Evolutionary conservation across 371 early-diverging fungal genomes (phyloP), one percentile per base, ranked within the genome.

Genomic region (Lichtheimia hyalospora): DNA sequence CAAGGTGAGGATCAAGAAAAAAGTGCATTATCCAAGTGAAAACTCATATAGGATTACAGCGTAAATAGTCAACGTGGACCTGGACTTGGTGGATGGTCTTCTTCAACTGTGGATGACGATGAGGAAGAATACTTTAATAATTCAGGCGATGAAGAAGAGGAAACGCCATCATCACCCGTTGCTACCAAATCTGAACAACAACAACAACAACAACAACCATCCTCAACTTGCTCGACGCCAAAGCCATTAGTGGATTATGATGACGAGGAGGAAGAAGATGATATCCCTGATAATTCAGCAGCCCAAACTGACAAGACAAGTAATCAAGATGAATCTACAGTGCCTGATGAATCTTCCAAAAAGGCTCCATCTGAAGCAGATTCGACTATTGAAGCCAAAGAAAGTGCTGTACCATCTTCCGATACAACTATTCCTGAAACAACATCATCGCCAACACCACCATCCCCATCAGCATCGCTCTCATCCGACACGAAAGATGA

Each of bases 61-160:
- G 18, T 41, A 18, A 27, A 52, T 50, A 5, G 40, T 1, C 42
- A 21, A 43, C 49, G 43, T 39, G 39, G 42, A 52, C 40, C 52
- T 15, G 52, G 55, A 40, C 62, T 68, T 15, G 85, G 83, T 49
- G 89, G 83, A n/a, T 85, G 89, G 87, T 61, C 70, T 10, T 77
- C 83, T 12, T 68, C 77, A 5, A 78, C 80, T 13, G 70, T 87
- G 13, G 92, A 93, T 62, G 82, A 87, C 18, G 85, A 83, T 21
- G 95, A 96, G 60, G 95, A 95, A 53, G 91, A 90, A 3, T 96
- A 94, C 62, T 92, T 95, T 65, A 89, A 92, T 66, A 74, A 81
- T 4, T 77, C 83, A 0, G 90, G 91, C 40, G 92, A 89, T 18
- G 85, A 82, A 52, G 78, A 82, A 18, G 73, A 68, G 8, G 57